Evolutionary conservation across 148 eudicot species (phyloP).

Genomic region (Heliamphora exappendiculata): DNA sequence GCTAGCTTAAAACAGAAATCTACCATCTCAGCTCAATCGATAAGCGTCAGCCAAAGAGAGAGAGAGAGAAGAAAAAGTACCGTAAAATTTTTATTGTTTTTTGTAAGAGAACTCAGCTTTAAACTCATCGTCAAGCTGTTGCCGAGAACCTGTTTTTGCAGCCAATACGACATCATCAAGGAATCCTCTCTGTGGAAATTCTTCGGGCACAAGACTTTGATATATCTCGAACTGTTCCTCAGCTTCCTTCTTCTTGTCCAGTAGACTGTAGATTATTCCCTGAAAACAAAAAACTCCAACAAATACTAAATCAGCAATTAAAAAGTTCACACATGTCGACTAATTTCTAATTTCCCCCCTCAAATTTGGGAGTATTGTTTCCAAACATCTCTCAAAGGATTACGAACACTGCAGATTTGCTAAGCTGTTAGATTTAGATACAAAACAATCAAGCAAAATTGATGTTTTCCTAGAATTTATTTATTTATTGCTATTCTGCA

Average conservation of each 20-base stretch:
- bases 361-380: too few relatives aligned
- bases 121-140: slow-evolving; percentile 57
- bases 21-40: not conserved
- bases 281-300: slow-evolving; percentile 22
- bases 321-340: not conserved
- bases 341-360: not conserved
- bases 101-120: slow-evolving; percentile 32
- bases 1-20: not conserved
- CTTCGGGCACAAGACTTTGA: slow-evolving; percentile 80
- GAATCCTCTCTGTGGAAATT: slow-evolving; percentile 89
- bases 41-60: not conserved
- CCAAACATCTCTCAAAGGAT: not conserved
- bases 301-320: not conserved
- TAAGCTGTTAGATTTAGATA: not conserved
- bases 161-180: slow-evolving; percentile 84
- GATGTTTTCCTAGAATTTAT: too few relatives aligned
- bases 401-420: not conserved
- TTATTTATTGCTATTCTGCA: too few relatives aligned
- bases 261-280: slow-evolving; percentile 85
- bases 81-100: slow-evolving; percentile 10
- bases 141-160: slow-evolving; percentile 60
- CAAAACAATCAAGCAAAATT: too few relatives aligned
- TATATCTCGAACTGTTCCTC: slow-evolving; percentile 68
- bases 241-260: slow-evolving; percentile 80
- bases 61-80: not conserved